Base-by-base conservation (phyloP, 2,329 filamentous ascomycete genomes). In the Pseudogymnoascus sp. region DNA sequence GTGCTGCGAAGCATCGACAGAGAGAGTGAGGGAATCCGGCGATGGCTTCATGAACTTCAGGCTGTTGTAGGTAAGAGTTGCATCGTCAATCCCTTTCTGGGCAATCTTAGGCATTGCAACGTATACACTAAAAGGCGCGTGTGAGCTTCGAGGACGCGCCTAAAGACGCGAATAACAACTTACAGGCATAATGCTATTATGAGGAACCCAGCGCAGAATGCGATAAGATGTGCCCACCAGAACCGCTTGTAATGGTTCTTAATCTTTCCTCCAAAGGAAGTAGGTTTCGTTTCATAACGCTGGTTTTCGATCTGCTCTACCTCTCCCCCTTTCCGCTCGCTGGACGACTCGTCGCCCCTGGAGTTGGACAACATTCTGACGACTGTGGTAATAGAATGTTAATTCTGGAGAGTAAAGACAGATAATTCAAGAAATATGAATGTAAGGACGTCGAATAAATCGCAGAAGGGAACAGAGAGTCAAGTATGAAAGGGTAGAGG, bases 91-190 rank as follows among this genome's bases (percentile, higher is more conserved):
- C 59, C 79, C 78, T 41, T 71, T 63, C 67, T 85, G 84, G 35
- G 83, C 83, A 63, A 82, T 83, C 33, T 80, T 78, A 15, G 83
- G 84, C 67, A 85, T 83, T 2, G 72, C 83, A 60, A 86, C 83
- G 67, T 80, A 86, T 55, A 85, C 76, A 39, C 81, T 83, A 66
- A 29, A 29, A 17, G 29, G 21, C 8, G 1, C 21, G 36, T 59
- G 38, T 59, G 27, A 41, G 17, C 38, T 4, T 27, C 13, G 25
- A 15, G 4, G 13, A 15, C 7, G 13, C 25, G 6, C 15, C 25
- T 44, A 60, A 60, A 31, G 58, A 33, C 6, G 27, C 15, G 10
- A 39, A 13, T 21, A 27, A 17, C 13, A 31, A 75, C 81, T 75
- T 77, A 84, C 82, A 87, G 71, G 38, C 81, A 82, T 35, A 87